Evolutionary conservation across 2,329 filamentous ascomycete genomes (phyloP), one percentile per base, ranked within the genome.

Genomic region (Cyphellophora europaea): DNA sequence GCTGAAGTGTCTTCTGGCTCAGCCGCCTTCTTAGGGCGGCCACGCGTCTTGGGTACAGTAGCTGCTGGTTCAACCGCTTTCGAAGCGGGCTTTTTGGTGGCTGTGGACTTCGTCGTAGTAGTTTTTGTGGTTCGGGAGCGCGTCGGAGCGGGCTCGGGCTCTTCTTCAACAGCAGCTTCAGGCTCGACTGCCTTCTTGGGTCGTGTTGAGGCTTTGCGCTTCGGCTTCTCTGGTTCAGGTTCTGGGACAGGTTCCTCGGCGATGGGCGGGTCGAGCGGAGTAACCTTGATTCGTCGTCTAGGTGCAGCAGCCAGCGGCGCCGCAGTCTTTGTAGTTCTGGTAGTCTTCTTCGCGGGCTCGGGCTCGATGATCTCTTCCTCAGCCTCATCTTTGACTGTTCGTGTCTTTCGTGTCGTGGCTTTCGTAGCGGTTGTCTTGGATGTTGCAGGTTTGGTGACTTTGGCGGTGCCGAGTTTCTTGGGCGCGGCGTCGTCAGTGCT

Each of bases 21-120:
- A 11, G 19, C 33, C 5, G 23, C 35, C 30, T 52, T 54, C 43
- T 49, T 54, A 21, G 49, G 35, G 32, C 52, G 33, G 13, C 52
- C 51, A 36, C 46, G 40, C 19, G 49, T 27, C 38, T 54, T 56
- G 19, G 44, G 8, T 11, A 27, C 35, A 10, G 42, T 34, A 6
- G 38, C 4, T 18, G 39, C 35, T 6, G 27, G 17, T 14, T 45
- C 38, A 10, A 21, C 14, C 5, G n/a, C n/a, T n/a, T n/a, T n/a
- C n/a, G n/a, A n/a, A n/a, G 35, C 32, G 10, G 30, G 30, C 14
- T 35, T 41, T 11, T 32, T 37, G 11, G 36, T 27, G 4, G 37
- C 32, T n/a, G n/a, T n/a, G n/a, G n/a, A n/a, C n/a, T n/a, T n/a
- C 15, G 33, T 18, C n/a, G 14, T 38, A 27, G 8, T 17, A 15